Percentiles rank a stretch among this genome's conserved stretches.
These are phyloP conservation scores for Colletotrichum viniferum DNA, from an alignment of 2,329 filamentous ascomycete species.

Conservation along the genomic window DNA sequence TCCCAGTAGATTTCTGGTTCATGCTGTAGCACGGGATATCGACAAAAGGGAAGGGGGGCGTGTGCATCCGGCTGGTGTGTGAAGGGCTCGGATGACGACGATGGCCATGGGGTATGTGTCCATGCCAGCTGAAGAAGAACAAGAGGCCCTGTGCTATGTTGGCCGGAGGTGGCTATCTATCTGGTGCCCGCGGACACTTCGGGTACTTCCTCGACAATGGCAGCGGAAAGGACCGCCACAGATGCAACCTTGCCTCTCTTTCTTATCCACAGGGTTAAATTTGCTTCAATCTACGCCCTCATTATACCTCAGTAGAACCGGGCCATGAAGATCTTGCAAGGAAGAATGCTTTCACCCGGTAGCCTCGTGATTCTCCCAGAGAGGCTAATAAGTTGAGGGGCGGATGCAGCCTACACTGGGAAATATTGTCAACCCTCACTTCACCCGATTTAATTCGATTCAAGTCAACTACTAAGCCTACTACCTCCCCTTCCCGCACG, in stretches of 20 bases:
- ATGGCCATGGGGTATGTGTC: not conserved
- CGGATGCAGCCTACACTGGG: not conserved
- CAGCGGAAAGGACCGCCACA: not conserved
- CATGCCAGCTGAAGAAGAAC: not conserved
- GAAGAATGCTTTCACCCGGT: not conserved
- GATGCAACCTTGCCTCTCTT: not conserved
- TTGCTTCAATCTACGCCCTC: not conserved
- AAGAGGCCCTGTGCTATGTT: not conserved
- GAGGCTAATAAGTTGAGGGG: not conserved
- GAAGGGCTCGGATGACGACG: not conserved
- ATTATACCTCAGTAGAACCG: not conserved
- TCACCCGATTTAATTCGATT: not conserved
- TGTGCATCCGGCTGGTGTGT: not conserved
- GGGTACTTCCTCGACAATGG: not conserved
- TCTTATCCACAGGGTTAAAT: not conserved
- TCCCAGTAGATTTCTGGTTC: slow-evolving; percentile 2
- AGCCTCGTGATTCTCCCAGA: not conserved
- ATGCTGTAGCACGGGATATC: not conserved
- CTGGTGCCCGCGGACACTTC: not conserved
- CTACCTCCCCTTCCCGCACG: not conserved
- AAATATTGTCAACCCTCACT: not conserved
- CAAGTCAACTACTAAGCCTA: not conserved
- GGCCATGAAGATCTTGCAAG: not conserved
- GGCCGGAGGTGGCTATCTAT: not conserved
- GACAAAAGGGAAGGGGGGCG: not conserved